Conservation (phyloP, 352 stramenopile genomes). For the Globisporangium alternatum region DNA sequence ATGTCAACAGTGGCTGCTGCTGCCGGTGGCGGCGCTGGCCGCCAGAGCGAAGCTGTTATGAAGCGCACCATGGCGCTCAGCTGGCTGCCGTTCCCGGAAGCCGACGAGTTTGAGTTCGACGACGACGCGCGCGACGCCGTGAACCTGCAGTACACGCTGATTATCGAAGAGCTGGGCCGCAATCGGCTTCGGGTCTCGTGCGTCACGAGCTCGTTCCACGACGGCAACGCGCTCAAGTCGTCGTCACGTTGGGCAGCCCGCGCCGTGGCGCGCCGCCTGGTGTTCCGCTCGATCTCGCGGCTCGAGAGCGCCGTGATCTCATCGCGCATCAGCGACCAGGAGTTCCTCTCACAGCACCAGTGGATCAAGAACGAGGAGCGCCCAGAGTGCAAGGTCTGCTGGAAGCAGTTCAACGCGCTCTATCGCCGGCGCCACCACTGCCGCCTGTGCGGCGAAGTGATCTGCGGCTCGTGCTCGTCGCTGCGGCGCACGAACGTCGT, state of each 20-base stretch:
- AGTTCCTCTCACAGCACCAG: constrained; percentile 42
- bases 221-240: constrained; percentile 29
- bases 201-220: constrained; percentile 53
- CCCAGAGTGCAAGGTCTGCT: constrained; percentile 52
- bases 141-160: constrained; percentile 60
- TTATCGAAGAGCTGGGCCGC: constrained; percentile 55
- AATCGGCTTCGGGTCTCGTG: constrained; percentile 51
- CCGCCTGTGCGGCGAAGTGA: constrained; percentile 60
- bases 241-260: constrained; percentile 29
- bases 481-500: constrained; percentile 38
- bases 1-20: neutral
- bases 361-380: constrained; percentile 70
- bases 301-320: constrained; percentile 48
- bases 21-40: neutral
- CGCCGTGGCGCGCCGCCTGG: constrained; percentile 43
- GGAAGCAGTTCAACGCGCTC: constrained; percentile 59
- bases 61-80: constrained; percentile 58
- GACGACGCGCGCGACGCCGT: constrained; percentile 26
- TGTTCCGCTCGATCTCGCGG: constrained; percentile 40
- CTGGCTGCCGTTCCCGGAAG: constrained; percentile 49
- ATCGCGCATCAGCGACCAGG: constrained; percentile 40
- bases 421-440: constrained; percentile 63
- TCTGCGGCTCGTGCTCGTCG: constrained; percentile 52
- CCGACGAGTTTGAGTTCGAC: constrained; percentile 12
- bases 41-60: constrained; percentile 43